Evolutionary conservation across 2,329 filamentous ascomycete species (phyloP).

Genomic region (Fusarium sp.): DNA sequence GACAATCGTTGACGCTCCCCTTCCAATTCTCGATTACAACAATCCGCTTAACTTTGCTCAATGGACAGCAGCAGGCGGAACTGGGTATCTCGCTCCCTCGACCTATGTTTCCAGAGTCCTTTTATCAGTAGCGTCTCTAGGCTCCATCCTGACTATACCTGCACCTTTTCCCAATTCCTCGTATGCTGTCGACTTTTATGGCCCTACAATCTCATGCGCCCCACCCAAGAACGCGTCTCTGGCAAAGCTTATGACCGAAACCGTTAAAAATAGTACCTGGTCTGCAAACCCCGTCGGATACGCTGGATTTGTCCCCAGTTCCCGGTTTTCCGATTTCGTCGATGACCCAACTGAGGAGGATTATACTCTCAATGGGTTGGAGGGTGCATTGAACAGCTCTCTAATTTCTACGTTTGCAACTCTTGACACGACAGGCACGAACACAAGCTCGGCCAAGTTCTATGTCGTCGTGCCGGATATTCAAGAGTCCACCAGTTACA

Average conservation of each 20-base stretch:
- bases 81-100: background rate
- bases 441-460: background rate
- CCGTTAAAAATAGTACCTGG: background rate
- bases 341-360: background rate
- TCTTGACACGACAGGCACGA: background rate
- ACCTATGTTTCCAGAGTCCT: background rate
- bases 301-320: constrained; percentile 6
- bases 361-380: background rate
- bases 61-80: background rate
- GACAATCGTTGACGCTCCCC: rapidly evolving
- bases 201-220: constrained; percentile 6
- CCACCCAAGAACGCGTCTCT: background rate
- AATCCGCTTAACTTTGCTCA: background rate
- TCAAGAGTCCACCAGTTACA: rapidly evolving
- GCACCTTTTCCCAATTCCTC: constrained; percentile 24
- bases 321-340: no score
- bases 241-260: background rate
- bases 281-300: background rate
- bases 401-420: rapidly evolving
- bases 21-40: background rate
- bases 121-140: background rate
- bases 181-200: constrained; percentile 8
- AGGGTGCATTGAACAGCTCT: background rate
- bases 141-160: background rate
- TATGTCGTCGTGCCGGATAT: background rate